Conservation (phyloP, 305 asterid genomes). For the Fraxinus paxiana region DNA sequence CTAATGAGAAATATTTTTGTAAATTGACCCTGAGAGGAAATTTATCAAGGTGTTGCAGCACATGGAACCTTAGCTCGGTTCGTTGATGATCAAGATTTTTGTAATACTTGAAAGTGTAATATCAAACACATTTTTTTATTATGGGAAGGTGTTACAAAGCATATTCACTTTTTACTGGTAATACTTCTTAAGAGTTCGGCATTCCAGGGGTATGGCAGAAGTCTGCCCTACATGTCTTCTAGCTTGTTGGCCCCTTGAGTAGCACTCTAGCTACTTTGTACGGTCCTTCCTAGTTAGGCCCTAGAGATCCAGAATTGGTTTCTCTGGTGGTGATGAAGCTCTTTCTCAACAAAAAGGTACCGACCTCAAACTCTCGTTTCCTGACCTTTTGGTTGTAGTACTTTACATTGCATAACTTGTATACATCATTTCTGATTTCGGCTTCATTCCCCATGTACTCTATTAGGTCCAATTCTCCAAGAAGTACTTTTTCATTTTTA, state of each 20-base stretch:
- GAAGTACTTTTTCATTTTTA: not conserved
- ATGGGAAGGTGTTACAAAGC: not conserved
- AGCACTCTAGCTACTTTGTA: not conserved
- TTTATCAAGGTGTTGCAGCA: too few species aligned
- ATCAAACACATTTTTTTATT: not conserved
- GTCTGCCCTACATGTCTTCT: not conserved
- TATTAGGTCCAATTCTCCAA: not conserved
- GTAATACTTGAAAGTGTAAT: not conserved
- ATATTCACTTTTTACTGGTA: not conserved
- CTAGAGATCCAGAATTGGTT: not conserved
- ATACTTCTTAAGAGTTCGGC: not conserved
- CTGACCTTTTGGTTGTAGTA: not conserved
- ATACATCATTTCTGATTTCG: not conserved
- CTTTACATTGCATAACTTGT: too few species aligned
- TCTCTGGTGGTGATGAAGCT: not conserved
- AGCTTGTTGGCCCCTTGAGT: not conserved
- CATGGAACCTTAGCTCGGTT: too few species aligned
- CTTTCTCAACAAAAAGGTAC: not conserved
- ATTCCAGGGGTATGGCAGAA: not conserved
- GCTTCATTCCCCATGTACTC: not conserved
- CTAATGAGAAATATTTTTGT: too few species aligned
- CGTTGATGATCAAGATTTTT: too few species aligned
- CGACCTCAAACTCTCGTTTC: not conserved
- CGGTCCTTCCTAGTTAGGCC: not conserved
- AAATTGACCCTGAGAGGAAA: too few species aligned